A percentile compares a stretch with the other conserved stretches of the same genome.
phyloP scores from a whole-genome alignment of 2,329 filamentous ascomycete genomes.

The Penicillium decumbens region DNA sequence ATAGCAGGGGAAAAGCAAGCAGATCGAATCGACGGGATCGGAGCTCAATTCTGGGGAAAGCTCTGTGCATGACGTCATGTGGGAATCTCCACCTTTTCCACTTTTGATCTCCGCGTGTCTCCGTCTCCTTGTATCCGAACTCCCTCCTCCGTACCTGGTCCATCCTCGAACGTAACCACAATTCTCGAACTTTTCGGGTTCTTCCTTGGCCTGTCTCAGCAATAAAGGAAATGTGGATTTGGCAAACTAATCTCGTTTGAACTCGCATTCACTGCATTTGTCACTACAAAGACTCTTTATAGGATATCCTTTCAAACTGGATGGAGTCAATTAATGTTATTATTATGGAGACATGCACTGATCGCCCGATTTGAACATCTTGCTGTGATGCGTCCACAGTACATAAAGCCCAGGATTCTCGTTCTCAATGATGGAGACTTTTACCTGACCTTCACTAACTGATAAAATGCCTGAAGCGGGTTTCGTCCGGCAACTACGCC shows the following conservation, averaged over 20 bases:
- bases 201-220: neutral
- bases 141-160: too few species aligned
- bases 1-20: neutral
- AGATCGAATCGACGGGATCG: neutral
- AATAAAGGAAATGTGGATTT: too few species aligned
- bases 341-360: neutral
- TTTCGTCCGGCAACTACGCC: neutral
- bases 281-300: neutral
- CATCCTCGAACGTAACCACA: too few species aligned
- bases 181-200: neutral
- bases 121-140: neutral
- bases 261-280: neutral
- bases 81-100: neutral
- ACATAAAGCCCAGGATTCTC: neutral
- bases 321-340: neutral
- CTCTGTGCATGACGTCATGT: constrained; percentile 9
- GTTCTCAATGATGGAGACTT: neutral
- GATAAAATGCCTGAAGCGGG: neutral
- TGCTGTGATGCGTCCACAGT: too few species aligned
- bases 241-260: too few species aligned
- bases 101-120: neutral
- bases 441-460: neutral
- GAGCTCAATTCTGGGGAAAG: constrained; percentile 7
- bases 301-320: neutral
- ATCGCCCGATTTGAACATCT: neutral